phyloP scores from a whole-genome alignment of 140 eudicot genomes.

The Cichorium intybus region DNA sequence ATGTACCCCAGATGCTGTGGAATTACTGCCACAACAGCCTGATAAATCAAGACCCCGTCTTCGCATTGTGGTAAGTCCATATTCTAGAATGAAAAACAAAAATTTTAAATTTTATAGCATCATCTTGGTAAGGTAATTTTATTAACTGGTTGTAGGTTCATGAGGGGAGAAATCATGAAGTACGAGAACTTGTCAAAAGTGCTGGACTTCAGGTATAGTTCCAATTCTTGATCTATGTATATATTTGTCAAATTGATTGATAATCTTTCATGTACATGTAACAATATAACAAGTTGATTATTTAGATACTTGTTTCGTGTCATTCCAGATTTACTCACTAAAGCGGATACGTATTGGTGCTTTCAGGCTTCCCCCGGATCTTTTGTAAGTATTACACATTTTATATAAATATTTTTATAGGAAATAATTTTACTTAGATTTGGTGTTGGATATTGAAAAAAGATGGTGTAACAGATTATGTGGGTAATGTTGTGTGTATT shows the following conservation, averaged over 20 bases:
- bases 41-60: conserved; percentile 70
- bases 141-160: conserved; percentile 63
- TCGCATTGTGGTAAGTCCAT: conserved; percentile 72
- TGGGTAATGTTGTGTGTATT: no score
- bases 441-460: no score
- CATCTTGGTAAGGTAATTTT: neutral
- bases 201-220: conserved; percentile 87
- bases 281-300: no score
- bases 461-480: no score
- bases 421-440: no score
- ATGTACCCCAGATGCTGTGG: conserved; percentile 85
- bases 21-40: conserved; percentile 74
- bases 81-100: neutral
- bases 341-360: conserved; percentile 91
- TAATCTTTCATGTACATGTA: no score
- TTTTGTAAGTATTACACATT: conserved; percentile 54
- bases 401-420: neutral
- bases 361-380: conserved; percentile 91
- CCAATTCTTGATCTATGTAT: neutral
- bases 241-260: no score
- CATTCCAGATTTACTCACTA: conserved; percentile 69
- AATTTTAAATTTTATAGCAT: neutral
- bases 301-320: conserved; percentile 3
- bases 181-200: conserved; percentile 90
- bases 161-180: conserved; percentile 98